These are phyloP conservation scores for Zygosaccharomyces pseudorouxii DNA, from an alignment of 805 yeast species.

Conservation along the genomic window DNA sequence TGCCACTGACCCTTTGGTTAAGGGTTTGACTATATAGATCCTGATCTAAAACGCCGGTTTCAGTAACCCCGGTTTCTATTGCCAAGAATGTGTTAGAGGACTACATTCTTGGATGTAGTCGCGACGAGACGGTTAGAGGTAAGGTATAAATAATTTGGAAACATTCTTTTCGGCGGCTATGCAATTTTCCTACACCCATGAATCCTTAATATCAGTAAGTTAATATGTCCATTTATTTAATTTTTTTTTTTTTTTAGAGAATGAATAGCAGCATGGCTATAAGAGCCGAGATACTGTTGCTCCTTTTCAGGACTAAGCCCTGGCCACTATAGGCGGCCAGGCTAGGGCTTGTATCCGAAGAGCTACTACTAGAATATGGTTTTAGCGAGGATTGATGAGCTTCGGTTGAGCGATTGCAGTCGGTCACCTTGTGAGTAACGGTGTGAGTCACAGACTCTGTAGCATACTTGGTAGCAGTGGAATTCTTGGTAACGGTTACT, in stretches of 20 bases:
- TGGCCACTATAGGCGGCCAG: slow-evolving; percentile 5
- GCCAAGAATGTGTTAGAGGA: background rate
- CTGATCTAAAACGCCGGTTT: too few relatives aligned
- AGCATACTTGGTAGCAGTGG: slow-evolving; percentile 5
- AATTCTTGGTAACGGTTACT: background rate
- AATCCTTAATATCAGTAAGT: too few relatives aligned
- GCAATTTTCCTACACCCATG: too few relatives aligned
- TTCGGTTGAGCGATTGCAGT: background rate
- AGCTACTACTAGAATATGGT: background rate
- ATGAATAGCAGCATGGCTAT: background rate
- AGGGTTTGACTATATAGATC: too few relatives aligned
- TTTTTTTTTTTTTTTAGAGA: background rate
- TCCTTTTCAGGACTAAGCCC: slow-evolving; percentile 1
- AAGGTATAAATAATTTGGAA: too few relatives aligned
- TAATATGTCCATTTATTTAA: background rate
- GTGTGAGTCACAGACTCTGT: slow-evolving; percentile 4
- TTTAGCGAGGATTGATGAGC: slow-evolving; percentile 1
- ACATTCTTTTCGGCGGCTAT: too few relatives aligned
- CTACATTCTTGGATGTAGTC: background rate
- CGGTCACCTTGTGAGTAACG: background rate
- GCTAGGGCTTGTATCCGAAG: background rate
- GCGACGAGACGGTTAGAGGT: background rate
- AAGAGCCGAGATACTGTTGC: background rate
- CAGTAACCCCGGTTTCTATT: too few relatives aligned
- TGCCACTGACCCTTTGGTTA: too few relatives aligned